These are phyloP conservation scores for Phytopythium delawarense DNA, from an alignment of 352 stramenopile species.

Conservation along the genomic window DNA sequence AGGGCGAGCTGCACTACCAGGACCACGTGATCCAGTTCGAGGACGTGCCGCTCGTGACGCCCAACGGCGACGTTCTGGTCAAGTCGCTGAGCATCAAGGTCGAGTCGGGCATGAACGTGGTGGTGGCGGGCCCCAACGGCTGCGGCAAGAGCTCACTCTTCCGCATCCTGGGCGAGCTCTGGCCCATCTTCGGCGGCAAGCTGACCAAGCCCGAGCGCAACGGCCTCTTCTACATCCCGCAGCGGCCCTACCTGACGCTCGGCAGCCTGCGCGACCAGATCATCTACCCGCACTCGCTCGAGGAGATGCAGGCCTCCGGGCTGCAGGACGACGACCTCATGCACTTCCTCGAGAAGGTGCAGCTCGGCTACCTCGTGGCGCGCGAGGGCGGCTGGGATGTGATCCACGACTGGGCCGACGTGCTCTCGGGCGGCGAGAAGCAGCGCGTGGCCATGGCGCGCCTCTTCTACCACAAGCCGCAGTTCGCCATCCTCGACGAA, in stretches of 20 bases:
- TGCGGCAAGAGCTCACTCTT: slow-evolving; percentile 89
- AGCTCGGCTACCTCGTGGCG: slow-evolving; percentile 72
- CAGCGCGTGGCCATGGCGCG: slow-evolving; percentile 88
- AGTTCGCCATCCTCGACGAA: slow-evolving; percentile 90
- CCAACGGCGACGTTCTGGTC: slow-evolving; percentile 87
- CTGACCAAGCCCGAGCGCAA: slow-evolving; percentile 78
- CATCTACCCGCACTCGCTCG: slow-evolving; percentile 81
- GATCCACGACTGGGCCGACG: slow-evolving; percentile 84
- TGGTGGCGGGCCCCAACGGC: slow-evolving; percentile 81
- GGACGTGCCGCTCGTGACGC: slow-evolving; percentile 85
- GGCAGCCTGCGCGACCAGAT: slow-evolving; percentile 87
- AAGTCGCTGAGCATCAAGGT: slow-evolving; percentile 76
- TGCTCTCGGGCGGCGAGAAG: slow-evolving; percentile 88
- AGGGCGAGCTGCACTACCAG: slow-evolving; percentile 42
- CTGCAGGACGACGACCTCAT: slow-evolving; percentile 62
- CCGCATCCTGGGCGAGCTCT: slow-evolving; percentile 84
- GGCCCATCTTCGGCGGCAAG: slow-evolving; percentile 74
- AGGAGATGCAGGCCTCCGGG: slow-evolving; percentile 53
- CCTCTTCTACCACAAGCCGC: slow-evolving; percentile 88
- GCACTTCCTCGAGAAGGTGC: slow-evolving; percentile 74
- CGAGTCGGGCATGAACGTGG: slow-evolving; percentile 86
- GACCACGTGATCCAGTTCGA: slow-evolving; percentile 87
- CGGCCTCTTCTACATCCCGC: slow-evolving; percentile 89
- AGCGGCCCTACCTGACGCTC: slow-evolving; percentile 86
- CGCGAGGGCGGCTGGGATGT: slow-evolving; percentile 76